These are phyloP conservation scores for Phytopythium boreale DNA, from an alignment of 352 stramenopile genomes.

Conservation along the genomic window DNA sequence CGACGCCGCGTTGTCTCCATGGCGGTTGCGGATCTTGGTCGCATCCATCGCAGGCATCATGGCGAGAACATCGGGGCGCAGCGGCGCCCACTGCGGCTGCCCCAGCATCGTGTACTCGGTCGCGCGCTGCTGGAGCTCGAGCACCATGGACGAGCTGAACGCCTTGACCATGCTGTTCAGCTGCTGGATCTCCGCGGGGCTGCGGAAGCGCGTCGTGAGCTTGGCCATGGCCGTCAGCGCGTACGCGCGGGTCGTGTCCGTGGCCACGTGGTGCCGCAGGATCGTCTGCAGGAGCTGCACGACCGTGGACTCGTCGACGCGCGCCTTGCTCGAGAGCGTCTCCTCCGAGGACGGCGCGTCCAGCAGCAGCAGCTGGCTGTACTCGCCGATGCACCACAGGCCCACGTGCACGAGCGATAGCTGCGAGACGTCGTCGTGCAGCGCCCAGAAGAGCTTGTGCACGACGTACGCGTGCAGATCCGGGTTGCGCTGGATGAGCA, in stretches of 20 bases:
- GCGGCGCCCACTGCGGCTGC: slow-evolving; percentile 59
- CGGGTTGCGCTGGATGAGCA: slow-evolving; percentile 93
- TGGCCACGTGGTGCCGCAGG: slow-evolving; percentile 77
- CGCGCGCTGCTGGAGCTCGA: slow-evolving; percentile 97
- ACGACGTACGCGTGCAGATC: slow-evolving; percentile 93
- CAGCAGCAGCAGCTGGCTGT: slow-evolving; percentile 89
- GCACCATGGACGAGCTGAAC: slow-evolving; percentile 89
- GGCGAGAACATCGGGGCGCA: slow-evolving; percentile 87
- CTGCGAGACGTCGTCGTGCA: slow-evolving; percentile 95
- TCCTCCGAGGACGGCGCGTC: slow-evolving; percentile 60
- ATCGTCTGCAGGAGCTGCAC: slow-evolving; percentile 81
- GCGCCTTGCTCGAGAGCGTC: slow-evolving; percentile 57
- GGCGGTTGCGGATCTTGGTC: slow-evolving; percentile 68
- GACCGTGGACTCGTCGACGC: slow-evolving; percentile 61
- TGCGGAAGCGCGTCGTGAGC: slow-evolving; percentile 90
- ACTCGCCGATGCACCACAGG: slow-evolving; percentile 99
- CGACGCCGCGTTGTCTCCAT: slow-evolving; percentile 42
- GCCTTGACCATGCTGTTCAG: slow-evolving; percentile 88
- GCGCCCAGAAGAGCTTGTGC: slow-evolving; percentile 96
- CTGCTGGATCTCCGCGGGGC: slow-evolving; percentile 59
- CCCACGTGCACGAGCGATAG: slow-evolving; percentile 95
- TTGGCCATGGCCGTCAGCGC: slow-evolving; percentile 93
- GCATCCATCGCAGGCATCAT: slow-evolving; percentile 95
- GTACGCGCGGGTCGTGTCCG: slow-evolving; percentile 81
- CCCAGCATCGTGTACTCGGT: slow-evolving; percentile 95